Conservation (phyloP, 2,329 filamentous ascomycete genomes). For the Leptographium procerum region DNA sequence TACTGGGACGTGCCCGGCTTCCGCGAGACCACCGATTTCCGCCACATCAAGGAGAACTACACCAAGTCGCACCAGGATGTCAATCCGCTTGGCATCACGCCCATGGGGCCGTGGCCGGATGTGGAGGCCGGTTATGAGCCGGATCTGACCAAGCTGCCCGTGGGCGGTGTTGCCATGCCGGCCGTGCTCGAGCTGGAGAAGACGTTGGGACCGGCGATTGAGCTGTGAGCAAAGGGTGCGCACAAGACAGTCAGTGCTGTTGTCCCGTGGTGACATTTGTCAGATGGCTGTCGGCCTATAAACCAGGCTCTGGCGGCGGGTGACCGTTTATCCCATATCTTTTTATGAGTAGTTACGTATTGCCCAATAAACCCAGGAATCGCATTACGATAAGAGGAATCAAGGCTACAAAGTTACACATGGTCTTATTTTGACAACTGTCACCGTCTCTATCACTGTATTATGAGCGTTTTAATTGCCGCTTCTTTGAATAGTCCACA, state of each 20-base stretch:
- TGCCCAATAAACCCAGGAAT: no score
- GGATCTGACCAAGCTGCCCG: constrained; percentile 34
- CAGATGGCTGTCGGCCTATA: no score
- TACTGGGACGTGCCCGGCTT: constrained; percentile 47
- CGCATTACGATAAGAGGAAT: no score
- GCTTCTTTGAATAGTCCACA: background rate
- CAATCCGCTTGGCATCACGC: constrained; percentile 52
- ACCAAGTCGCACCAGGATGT: constrained; percentile 48
- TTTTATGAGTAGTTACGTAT: no score
- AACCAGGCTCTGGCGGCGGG: no score
- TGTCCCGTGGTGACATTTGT: no score
- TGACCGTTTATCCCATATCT: no score
- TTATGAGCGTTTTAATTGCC: background rate
- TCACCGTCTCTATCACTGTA: background rate
- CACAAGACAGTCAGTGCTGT: no score
- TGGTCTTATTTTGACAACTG: no score
- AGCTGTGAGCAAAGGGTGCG: no score
- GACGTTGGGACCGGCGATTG: constrained; percentile 2
- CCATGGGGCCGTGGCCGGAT: constrained; percentile 47
- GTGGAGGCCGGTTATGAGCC: constrained; percentile 39
- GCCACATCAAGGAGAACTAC: constrained; percentile 56
- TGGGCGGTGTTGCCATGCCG: constrained; percentile 35
- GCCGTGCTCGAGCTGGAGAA: constrained; percentile 23
- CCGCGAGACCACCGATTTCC: constrained; percentile 49
- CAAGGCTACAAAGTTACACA: no score